Evolutionary conservation across 73 alveolate species (phyloP).

Genomic region (Paraurostyla sp.): DNA sequence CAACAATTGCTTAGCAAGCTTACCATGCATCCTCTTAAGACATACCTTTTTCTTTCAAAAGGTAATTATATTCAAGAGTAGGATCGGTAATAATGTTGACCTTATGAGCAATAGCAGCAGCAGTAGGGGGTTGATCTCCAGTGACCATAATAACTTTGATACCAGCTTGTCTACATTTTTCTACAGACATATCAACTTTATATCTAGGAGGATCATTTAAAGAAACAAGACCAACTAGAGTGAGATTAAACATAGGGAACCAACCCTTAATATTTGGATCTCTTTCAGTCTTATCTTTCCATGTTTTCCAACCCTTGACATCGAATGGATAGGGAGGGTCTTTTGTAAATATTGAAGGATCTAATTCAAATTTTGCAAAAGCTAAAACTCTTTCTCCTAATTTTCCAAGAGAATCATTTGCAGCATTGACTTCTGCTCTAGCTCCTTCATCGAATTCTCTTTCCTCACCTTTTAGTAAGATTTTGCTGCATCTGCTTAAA

Average conservation of each 20-base stretch:
- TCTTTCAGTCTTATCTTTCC: constrained; percentile 67
- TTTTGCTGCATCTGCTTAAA: constrained; percentile 83
- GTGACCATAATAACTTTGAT: constrained; percentile 98
- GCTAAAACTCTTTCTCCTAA: constrained; percentile 93
- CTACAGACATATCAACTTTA: constrained; percentile 80
- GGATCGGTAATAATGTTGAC: constrained; percentile 80
- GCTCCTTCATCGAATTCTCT: constrained; percentile 60
- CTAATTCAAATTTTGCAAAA: constrained; percentile 76
- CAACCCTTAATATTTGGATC: constrained; percentile 65
- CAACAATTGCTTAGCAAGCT: constrained; percentile 74
- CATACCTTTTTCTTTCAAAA: constrained; percentile 63
- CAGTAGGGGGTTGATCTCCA: constrained; percentile 97
- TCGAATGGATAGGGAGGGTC: constrained; percentile 57
- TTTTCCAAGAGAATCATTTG: constrained; percentile 79
- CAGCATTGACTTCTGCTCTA: constrained; percentile 67
- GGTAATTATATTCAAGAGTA: constrained; percentile 74
- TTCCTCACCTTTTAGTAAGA: constrained; percentile 54
- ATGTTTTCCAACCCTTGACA: constrained; percentile 40
- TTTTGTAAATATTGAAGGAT: constrained; percentile 58
- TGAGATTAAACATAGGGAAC: constrained; percentile 79
- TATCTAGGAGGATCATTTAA: constrained; percentile 97
- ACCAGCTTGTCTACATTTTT: constrained; percentile 93
- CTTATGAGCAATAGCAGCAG: constrained; percentile 96
- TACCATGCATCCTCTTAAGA: constrained; percentile 79
- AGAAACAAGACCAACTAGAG: constrained; percentile 93